Evolutionary conservation across 2,329 filamentous ascomycete species (phyloP).

Genomic region (Cordyceps javanica): DNA sequence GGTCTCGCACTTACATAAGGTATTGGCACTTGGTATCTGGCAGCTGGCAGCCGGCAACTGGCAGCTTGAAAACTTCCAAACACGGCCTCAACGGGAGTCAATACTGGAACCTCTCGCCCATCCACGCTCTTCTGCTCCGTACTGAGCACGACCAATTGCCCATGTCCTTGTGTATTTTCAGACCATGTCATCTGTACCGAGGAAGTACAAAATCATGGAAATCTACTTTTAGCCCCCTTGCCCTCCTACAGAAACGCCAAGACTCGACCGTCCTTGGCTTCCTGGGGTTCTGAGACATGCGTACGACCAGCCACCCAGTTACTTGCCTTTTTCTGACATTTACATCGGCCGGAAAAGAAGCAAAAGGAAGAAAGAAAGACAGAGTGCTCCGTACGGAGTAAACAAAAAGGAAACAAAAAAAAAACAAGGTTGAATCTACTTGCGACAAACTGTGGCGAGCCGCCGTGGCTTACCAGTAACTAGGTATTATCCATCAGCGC

Average conservation of each 20-base stretch:
- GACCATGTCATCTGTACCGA: too few species aligned
- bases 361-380: too few species aligned
- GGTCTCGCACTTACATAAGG: background rate
- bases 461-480: too few species aligned
- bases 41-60: background rate
- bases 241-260: background rate
- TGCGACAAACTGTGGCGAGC: too few species aligned
- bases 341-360: too few species aligned
- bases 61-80: background rate
- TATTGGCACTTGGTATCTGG: background rate
- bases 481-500: too few species aligned
- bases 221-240: background rate
- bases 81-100: background rate
- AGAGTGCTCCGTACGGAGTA: too few species aligned
- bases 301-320: background rate
- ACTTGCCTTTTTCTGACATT: background rate
- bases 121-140: too few species aligned
- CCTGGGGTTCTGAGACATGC: background rate
- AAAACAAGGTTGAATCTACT: background rate
- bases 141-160: too few species aligned
- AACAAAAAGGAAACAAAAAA: background rate
- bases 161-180: too few species aligned
- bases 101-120: too few species aligned
- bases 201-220: background rate
- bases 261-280: background rate